Percentiles rank a stretch among this genome's conserved stretches.
These are phyloP conservation scores for Curvularia hawaiiensis DNA, from an alignment of 2,329 filamentous ascomycete species.

Conservation along the genomic window DNA sequence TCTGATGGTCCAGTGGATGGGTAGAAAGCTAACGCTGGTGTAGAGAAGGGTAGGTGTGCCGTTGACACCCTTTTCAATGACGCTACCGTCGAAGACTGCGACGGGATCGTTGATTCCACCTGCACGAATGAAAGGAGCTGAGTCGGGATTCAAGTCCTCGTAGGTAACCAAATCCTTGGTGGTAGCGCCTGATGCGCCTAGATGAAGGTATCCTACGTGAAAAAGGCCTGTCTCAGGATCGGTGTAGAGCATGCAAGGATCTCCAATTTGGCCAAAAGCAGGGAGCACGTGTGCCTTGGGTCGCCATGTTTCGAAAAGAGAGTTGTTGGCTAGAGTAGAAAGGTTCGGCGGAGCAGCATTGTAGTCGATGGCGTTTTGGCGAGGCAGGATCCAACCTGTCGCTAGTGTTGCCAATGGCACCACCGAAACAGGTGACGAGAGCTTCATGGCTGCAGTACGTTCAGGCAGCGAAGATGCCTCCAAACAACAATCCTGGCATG, in stretches of 20 bases:
- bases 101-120: slow-evolving; percentile 53
- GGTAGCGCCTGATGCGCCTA: slow-evolving; percentile 36
- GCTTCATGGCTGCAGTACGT: slow-evolving; percentile 7
- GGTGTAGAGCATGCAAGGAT: slow-evolving; percentile 55
- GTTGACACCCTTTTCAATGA: slow-evolving; percentile 52
- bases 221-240: slow-evolving; percentile 53
- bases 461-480: neutral
- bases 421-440: slow-evolving; percentile 3
- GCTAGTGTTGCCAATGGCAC: slow-evolving; percentile 6
- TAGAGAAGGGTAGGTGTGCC: slow-evolving; percentile 54
- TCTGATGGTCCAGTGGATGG: slow-evolving; percentile 54
- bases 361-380: slow-evolving; percentile 20
- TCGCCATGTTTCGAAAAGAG: slow-evolving; percentile 31
- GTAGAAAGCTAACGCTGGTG: slow-evolving; percentile 52
- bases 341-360: slow-evolving; percentile 26
- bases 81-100: slow-evolving; percentile 54
- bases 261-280: slow-evolving; percentile 49
- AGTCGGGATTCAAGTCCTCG: slow-evolving; percentile 42
- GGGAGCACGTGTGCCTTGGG: slow-evolving; percentile 52
- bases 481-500: neutral
- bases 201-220: slow-evolving; percentile 53
- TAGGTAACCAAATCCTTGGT: slow-evolving; percentile 54
- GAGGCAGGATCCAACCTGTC: slow-evolving; percentile 14
- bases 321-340: slow-evolving; percentile 23
- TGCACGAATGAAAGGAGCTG: slow-evolving; percentile 35